phyloP scores from a whole-genome alignment of 345 rosid species.

The Garcia nutans region DNA sequence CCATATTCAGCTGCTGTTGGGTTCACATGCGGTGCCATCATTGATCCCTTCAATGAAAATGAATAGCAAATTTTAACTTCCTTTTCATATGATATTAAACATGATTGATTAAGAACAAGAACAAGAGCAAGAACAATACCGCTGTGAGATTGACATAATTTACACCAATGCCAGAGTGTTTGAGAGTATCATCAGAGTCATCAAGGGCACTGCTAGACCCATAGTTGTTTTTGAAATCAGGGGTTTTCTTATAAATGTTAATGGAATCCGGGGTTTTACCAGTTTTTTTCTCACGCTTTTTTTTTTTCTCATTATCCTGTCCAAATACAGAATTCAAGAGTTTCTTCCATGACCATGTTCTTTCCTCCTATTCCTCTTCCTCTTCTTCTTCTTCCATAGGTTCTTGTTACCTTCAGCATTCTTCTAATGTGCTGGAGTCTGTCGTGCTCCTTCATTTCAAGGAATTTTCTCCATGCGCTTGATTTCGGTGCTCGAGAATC shows the following conservation, averaged over 20 bases:
- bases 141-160: slow-evolving; percentile 78
- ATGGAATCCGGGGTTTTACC: slow-evolving; percentile 54
- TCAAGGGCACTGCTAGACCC: slow-evolving; percentile 84
- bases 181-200: slow-evolving; percentile 50
- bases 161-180: slow-evolving; percentile 62
- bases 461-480: slow-evolving; percentile 53
- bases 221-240: slow-evolving; percentile 59
- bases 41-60: slow-evolving; percentile 55
- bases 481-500: slow-evolving; percentile 40
- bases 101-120: neutral
- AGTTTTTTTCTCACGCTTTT: neutral
- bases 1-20: slow-evolving; percentile 88
- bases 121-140: slow-evolving; percentile 31
- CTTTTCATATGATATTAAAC: no score
- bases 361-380: slow-evolving; percentile 26
- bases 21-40: slow-evolving; percentile 96
- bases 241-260: slow-evolving; percentile 51
- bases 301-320: slow-evolving; percentile 16
- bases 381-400: slow-evolving; percentile 26
- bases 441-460: slow-evolving; percentile 45
- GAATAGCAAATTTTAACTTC: no score
- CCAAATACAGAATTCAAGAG: slow-evolving; percentile 38
- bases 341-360: slow-evolving; percentile 59
- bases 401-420: slow-evolving; percentile 38
- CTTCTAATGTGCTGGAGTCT: slow-evolving; percentile 54